Evolutionary conservation across 768 basidiomycete species (phyloP), one percentile per base, ranked within the genome.

Genomic region (Fomitopsis pulvina): DNA sequence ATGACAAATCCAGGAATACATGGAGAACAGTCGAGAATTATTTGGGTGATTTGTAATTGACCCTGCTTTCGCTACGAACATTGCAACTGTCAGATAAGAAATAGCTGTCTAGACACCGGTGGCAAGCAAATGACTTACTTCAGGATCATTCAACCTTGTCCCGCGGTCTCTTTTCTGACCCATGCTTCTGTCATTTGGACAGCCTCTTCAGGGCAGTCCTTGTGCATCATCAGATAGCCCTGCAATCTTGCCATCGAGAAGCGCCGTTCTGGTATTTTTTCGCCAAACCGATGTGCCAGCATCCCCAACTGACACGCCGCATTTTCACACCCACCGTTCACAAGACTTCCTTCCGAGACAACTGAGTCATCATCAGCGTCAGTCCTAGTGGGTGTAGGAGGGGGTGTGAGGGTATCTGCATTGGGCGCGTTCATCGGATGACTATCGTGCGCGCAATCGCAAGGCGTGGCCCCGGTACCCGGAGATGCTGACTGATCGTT

Each of bases 191-290:
- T 48, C 1, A 48, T 46, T n/a, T n/a, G 18, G 16, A 55, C 73
- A 7, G 86, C 86, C 12, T 73, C 75, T 52, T 68, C 62, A 0
- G 87, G 85, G 3, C 74, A 64, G 5, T 67, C 70, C 63, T 88
- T 87, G 68, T 83, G 77, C 18, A 68, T 65, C 83, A 91, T 85
- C 52, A 90, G 63, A 61, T 80, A 87, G 3, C 82, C 78, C 56
- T 76, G 74, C 11, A 78, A 60, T 39, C 64, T 63, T 8, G 75
- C 71, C 63, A 75, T 71, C 40, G 71, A 68, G 51, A 58, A 52
- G 48, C 43, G 38, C 26, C 53, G 51, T 20, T 55, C 43, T 1
- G 79, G 77, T 12, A 91, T 71, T 10, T 62, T 66, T 0, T 69
- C 69, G 2, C 78, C 72, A 58, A 91, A 91, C 26, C 65, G 64